Evolutionary conservation across 2,329 filamentous ascomycete species (phyloP).

Genomic region (Gliomastix tumulicola): DNA sequence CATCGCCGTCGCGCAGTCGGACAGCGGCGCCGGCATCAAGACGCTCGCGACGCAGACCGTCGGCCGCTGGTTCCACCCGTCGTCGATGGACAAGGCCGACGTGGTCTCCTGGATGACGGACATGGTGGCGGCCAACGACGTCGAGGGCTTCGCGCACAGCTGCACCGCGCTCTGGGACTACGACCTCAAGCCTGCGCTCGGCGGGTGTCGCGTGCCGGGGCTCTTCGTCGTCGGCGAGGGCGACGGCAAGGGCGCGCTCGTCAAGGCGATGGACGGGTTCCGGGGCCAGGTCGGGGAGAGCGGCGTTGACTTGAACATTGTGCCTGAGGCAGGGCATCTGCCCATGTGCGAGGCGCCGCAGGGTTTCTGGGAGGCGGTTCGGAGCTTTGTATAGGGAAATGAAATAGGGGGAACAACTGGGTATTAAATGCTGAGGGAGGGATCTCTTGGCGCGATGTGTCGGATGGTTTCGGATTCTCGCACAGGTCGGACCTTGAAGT

Average conservation of each 20-base stretch:
- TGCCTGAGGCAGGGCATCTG: slow-evolving; percentile 69
- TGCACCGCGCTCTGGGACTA: slow-evolving; percentile 68
- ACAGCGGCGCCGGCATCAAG: slow-evolving; percentile 51
- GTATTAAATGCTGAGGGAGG: no score
- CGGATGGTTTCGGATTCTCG: no score
- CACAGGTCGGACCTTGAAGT: no score
- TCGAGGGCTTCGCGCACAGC: slow-evolving; percentile 61
- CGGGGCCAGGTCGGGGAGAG: slow-evolving; percentile 45
- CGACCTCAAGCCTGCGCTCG: slow-evolving; percentile 54
- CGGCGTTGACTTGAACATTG: slow-evolving; percentile 53
- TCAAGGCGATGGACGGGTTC: slow-evolving; percentile 75
- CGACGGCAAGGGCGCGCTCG: slow-evolving; percentile 65
- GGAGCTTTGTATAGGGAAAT: slow-evolving; percentile 50
- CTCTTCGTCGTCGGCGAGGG: slow-evolving; percentile 66
- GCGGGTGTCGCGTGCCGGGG: slow-evolving; percentile 46
- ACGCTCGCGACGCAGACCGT: slow-evolving; percentile 66
- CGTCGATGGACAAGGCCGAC: slow-evolving; percentile 36
- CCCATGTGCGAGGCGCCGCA: slow-evolving; percentile 74
- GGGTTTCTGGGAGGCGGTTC: slow-evolving; percentile 59
- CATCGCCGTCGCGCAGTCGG: slow-evolving; percentile 56
- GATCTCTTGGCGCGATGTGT: no score
- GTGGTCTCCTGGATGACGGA: slow-evolving; percentile 51
- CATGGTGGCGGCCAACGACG: slow-evolving; percentile 62
- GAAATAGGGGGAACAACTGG: no score
- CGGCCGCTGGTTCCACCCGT: slow-evolving; percentile 69